These are phyloP conservation scores for Themeda triandra DNA, from an alignment of 176 grass and related monocot species.

Conservation along the genomic window DNA sequence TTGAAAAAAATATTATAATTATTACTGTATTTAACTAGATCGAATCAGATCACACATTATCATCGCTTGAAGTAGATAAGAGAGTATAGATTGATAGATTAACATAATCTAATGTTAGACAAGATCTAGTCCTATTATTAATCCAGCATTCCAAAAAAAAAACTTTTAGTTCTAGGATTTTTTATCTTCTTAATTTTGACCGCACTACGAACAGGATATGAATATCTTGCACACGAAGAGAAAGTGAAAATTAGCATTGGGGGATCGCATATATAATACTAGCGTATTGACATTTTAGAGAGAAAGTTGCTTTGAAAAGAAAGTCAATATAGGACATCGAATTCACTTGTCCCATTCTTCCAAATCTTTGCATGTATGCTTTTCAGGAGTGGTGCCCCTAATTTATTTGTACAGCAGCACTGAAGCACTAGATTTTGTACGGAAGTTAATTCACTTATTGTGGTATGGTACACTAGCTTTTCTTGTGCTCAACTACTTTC, in stretches of 20 bases:
- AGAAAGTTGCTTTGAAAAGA: slow-evolving; percentile 15
- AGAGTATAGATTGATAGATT: not conserved
- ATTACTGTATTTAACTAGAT: not conserved
- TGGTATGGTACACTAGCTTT: not conserved
- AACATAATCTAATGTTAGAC: slow-evolving; percentile 15
- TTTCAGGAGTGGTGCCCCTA: slow-evolving; percentile 3
- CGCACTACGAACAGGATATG: not conserved
- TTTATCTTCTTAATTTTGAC: not conserved
- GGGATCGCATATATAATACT: not conserved
- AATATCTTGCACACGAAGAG: not conserved
- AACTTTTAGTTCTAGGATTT: not conserved
- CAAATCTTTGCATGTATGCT: slow-evolving; percentile 11
- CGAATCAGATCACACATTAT: not conserved
- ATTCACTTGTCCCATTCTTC: slow-evolving; percentile 3
- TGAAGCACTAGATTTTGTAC: not conserved
- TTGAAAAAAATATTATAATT: not conserved
- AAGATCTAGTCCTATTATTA: not conserved
- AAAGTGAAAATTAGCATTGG: not conserved
- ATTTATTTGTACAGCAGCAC: not conserved
- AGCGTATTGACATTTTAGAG: slow-evolving; percentile 14
- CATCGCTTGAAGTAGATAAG: not conserved
- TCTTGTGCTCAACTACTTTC: slow-evolving; percentile 1
- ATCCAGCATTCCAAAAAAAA: not conserved
- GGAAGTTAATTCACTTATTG: not conserved
- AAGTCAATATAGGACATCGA: slow-evolving; percentile 5